These are phyloP conservation scores for Escallonia herrerae DNA, from an alignment of 129 eudicot genomes.

Conservation along the genomic window DNA sequence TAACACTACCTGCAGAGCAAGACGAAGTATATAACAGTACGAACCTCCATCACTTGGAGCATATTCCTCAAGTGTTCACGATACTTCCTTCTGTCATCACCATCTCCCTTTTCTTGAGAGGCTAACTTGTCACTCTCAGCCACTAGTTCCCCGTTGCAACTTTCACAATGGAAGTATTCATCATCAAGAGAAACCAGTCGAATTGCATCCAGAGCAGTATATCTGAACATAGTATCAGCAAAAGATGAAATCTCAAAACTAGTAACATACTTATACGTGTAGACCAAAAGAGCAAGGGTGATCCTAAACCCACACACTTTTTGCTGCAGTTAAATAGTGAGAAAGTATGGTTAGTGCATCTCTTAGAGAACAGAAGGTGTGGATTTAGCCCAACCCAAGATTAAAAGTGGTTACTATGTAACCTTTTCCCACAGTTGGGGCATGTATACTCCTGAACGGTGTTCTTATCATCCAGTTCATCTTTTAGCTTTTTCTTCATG, in stretches of 20 bases:
- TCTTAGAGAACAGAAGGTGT: too few species aligned
- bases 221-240: slow-evolving; percentile 35
- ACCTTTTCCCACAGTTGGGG: slow-evolving; percentile 70
- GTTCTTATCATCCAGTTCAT: slow-evolving; percentile 79
- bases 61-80: slow-evolving; percentile 65
- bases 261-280: slow-evolving; percentile 6
- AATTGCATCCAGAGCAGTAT: slow-evolving; percentile 89
- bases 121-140: slow-evolving; percentile 89
- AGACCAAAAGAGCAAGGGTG: neutral
- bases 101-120: slow-evolving; percentile 77
- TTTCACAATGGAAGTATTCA: slow-evolving; percentile 83
- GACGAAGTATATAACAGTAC: neutral
- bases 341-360: too few species aligned
- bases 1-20: neutral
- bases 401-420: neutral
- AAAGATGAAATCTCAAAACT: slow-evolving; percentile 6
- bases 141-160: slow-evolving; percentile 80
- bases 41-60: slow-evolving; percentile 82
- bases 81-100: slow-evolving; percentile 85
- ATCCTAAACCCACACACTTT: neutral
- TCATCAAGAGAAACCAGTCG: slow-evolving; percentile 58
- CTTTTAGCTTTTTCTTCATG: slow-evolving; percentile 75
- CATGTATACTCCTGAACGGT: slow-evolving; percentile 87
- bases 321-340: too few species aligned
- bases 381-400: too few species aligned